Evolutionary conservation across 495 filamentous ascomycete genomes (phyloP).

Genomic region (Neurospora sp.): DNA sequence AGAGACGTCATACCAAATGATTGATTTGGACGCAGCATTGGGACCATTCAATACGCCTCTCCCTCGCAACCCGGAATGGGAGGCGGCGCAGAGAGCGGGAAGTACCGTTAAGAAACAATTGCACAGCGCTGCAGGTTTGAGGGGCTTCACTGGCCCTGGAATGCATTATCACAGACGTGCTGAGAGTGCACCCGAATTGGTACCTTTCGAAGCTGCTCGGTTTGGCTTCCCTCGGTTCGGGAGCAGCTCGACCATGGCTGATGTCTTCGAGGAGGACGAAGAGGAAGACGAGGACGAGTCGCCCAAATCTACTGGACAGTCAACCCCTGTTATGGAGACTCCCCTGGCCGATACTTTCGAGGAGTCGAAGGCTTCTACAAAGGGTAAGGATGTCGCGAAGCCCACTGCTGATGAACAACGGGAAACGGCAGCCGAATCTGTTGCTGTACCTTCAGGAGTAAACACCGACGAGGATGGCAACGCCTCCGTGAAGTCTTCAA

Average conservation of each 20-base stretch:
- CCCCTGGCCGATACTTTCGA: slow-evolving; percentile 9
- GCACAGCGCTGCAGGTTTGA: slow-evolving; percentile 76
- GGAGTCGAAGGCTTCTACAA: slow-evolving; percentile 14
- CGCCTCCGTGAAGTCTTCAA: neutral
- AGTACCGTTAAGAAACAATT: slow-evolving; percentile 62
- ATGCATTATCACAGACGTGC: slow-evolving; percentile 86
- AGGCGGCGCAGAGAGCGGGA: slow-evolving; percentile 44
- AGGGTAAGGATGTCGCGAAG: neutral
- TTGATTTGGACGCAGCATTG: slow-evolving; percentile 93
- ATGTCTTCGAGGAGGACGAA: slow-evolving; percentile 95
- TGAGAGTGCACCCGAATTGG: slow-evolving; percentile 86
- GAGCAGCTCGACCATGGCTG: slow-evolving; percentile 63
- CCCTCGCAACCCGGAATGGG: slow-evolving; percentile 46
- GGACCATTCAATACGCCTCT: slow-evolving; percentile 82
- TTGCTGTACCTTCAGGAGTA: neutral
- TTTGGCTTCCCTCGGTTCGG: slow-evolving; percentile 49
- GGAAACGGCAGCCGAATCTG: neutral
- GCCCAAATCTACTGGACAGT: slow-evolving; percentile 15
- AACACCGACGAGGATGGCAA: neutral
- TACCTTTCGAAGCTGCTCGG: slow-evolving; percentile 61
- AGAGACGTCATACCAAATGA: slow-evolving; percentile 62
- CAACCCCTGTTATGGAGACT: slow-evolving; percentile 16
- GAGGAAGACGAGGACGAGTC: slow-evolving; percentile 47
- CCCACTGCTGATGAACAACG: neutral
- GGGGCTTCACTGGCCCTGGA: slow-evolving; percentile 67